phyloP scores from a whole-genome alignment of 805 yeast genomes.

The Kodamaea sagamina region DNA sequence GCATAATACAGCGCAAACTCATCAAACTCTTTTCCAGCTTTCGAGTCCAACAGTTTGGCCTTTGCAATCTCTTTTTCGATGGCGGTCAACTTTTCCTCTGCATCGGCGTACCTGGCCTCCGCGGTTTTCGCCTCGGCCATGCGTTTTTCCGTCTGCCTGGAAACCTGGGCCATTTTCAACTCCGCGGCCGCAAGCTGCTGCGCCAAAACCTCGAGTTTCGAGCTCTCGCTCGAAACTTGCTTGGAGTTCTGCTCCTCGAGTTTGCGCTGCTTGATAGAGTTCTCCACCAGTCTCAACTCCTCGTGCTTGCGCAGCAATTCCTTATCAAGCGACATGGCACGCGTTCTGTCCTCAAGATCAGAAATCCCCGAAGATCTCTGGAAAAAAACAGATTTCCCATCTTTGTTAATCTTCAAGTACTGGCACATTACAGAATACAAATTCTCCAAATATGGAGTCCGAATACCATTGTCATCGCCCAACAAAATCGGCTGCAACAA shows the following conservation, averaged over 20 bases:
- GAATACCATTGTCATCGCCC: conserved; percentile 85
- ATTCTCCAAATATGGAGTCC: conserved; percentile 89
- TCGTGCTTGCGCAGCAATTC: conserved; percentile 22
- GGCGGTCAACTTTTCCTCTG: background rate
- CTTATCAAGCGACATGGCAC: conserved; percentile 7
- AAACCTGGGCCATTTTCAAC: conserved; percentile 19
- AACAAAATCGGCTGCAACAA: conserved; percentile 82
- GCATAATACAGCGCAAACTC: conserved; percentile 1
- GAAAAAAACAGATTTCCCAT: conserved; percentile 18
- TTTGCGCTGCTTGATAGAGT: background rate
- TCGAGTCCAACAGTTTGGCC: background rate
- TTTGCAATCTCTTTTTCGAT: conserved; percentile 2
- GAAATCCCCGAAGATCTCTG: too few species aligned
- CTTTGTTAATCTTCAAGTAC: conserved; percentile 48
- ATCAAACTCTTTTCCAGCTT: background rate
- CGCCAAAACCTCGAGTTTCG: conserved; percentile 1
- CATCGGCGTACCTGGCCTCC: background rate
- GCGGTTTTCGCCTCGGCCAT: conserved; percentile 19
- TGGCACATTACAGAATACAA: conserved; percentile 78
- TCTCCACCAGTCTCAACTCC: conserved; percentile 22
- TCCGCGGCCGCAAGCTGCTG: conserved; percentile 19
- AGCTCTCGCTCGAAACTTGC: background rate
- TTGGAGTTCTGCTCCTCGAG: background rate
- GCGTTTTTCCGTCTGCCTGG: conserved; percentile 23
- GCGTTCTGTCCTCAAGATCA: conserved; percentile 1